These are phyloP conservation scores for Cladobotryum protrusum DNA, from an alignment of 2,329 filamentous ascomycete genomes.

Conservation along the genomic window DNA sequence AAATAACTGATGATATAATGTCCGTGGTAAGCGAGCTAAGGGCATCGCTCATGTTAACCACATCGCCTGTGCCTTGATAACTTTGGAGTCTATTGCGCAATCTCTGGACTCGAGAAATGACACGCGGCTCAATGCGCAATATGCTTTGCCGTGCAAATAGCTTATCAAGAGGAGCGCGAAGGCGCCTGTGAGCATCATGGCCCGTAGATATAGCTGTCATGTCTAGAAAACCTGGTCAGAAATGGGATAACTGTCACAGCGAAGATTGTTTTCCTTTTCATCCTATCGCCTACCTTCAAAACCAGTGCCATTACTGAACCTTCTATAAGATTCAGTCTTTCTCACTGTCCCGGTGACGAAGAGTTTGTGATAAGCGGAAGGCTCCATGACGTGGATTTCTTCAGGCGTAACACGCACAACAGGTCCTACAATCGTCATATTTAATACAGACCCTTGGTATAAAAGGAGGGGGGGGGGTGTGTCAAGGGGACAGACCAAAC, in stretches of 20 bases:
- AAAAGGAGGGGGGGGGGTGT: too few relatives aligned
- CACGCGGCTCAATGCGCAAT: not conserved
- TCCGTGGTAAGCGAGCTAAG: not conserved
- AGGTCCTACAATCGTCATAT: not conserved
- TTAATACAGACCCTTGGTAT: too few relatives aligned
- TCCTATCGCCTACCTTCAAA: not conserved
- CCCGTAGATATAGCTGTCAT: not conserved
- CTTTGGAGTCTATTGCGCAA: not conserved
- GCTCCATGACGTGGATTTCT: not conserved
- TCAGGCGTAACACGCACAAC: not conserved
- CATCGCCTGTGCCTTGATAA: not conserved
- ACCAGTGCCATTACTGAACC: not conserved
- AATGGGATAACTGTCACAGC: not conserved
- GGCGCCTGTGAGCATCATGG: not conserved
- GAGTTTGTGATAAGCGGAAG: not conserved
- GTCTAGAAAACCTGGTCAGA: not conserved
- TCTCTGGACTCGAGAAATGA: not conserved
- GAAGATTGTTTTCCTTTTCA: not conserved
- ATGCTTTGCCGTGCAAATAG: not conserved
- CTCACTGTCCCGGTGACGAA: not conserved
- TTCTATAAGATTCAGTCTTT: not conserved
- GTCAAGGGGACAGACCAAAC: constrained; percentile 7
- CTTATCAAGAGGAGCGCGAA: not conserved
- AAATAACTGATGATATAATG: not conserved
- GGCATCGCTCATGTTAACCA: not conserved